These are phyloP conservation scores for Aspergillus nomiae DNA, from an alignment of 2,329 filamentous ascomycete species.

Conservation along the genomic window DNA sequence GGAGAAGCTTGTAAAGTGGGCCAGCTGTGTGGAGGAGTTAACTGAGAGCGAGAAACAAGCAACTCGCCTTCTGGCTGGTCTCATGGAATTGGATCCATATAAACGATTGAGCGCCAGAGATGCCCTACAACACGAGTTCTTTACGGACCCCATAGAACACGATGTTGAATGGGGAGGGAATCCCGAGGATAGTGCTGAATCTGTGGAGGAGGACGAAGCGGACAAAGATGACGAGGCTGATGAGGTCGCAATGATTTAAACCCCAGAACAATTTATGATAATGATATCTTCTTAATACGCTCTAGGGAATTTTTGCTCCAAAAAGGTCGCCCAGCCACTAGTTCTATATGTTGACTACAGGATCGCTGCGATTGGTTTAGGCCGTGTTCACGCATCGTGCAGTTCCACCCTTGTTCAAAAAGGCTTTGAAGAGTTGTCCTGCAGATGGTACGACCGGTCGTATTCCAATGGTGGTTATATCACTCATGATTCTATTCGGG, in stretches of 20 bases:
- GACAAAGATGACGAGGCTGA: constrained; percentile 39
- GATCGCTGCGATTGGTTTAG: neutral
- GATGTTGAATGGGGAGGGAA: constrained; percentile 44
- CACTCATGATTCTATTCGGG: neutral
- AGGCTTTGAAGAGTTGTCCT: neutral
- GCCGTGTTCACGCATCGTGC: neutral
- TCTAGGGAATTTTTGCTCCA: neutral
- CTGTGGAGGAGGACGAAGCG: constrained; percentile 34
- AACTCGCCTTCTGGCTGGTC: constrained; percentile 42
- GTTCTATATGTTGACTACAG: neutral
- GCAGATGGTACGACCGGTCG: neutral
- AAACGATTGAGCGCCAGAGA: constrained; percentile 47
- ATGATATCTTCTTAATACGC: constrained; percentile 14
- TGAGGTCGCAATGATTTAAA: constrained; percentile 41
- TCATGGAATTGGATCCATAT: constrained; percentile 48
- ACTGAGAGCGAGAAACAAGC: constrained; percentile 50
- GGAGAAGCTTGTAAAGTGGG: constrained; percentile 95
- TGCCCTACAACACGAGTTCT: constrained; percentile 49
- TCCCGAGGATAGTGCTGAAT: constrained; percentile 38
- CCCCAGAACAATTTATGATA: constrained; percentile 17
- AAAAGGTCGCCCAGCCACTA: neutral
- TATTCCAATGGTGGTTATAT: neutral
- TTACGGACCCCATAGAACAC: constrained; percentile 43
- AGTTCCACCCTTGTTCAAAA: neutral
- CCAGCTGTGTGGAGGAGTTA: constrained; percentile 72